A percentile compares a stretch with the other conserved stretches of the same genome.
phyloP scores from a whole-genome alignment of 2,329 filamentous ascomycete species.

The Juglanconis sp. region DNA sequence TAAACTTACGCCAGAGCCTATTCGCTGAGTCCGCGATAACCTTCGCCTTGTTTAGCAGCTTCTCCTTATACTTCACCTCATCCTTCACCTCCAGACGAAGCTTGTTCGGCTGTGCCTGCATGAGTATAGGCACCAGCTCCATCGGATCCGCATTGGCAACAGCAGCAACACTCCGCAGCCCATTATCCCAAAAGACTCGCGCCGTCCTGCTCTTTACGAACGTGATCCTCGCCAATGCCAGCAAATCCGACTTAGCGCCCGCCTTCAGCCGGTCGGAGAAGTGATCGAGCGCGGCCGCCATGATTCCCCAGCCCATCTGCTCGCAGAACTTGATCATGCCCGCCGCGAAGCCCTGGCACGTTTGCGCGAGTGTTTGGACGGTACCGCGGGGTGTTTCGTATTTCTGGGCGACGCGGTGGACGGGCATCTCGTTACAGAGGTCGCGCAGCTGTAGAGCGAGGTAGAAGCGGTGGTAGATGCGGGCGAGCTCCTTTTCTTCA shows the following conservation, averaged over 20 bases:
- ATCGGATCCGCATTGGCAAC: constrained; percentile 67
- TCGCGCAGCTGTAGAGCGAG: constrained; percentile 74
- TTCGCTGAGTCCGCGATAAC: constrained; percentile 68
- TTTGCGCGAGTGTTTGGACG: constrained; percentile 70
- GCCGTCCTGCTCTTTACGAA: constrained; percentile 77
- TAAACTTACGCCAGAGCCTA: constrained; percentile 61
- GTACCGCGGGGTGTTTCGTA: constrained; percentile 68
- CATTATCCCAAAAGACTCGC: constrained; percentile 72
- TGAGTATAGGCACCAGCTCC: constrained; percentile 67
- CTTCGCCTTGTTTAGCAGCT: constrained; percentile 63
- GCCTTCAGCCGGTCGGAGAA: constrained; percentile 72
- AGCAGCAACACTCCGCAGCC: constrained; percentile 64
- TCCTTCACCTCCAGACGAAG: constrained; percentile 53
- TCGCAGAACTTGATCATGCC: constrained; percentile 79
- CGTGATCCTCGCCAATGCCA: constrained; percentile 68
- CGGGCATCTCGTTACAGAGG: constrained; percentile 71
- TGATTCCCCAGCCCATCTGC: constrained; percentile 71
- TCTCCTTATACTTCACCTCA: constrained; percentile 59
- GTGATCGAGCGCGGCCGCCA: constrained; percentile 70
- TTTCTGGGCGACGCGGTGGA: constrained; percentile 66
- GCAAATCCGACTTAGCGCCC: constrained; percentile 66
- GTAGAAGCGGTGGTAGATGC: constrained; percentile 71
- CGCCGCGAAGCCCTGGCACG: constrained; percentile 73
- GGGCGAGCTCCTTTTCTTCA: constrained; percentile 57
- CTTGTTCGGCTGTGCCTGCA: constrained; percentile 71